phyloP scores from a whole-genome alignment of 768 basidiomycete species.

The Cubamyces sp. region DNA sequence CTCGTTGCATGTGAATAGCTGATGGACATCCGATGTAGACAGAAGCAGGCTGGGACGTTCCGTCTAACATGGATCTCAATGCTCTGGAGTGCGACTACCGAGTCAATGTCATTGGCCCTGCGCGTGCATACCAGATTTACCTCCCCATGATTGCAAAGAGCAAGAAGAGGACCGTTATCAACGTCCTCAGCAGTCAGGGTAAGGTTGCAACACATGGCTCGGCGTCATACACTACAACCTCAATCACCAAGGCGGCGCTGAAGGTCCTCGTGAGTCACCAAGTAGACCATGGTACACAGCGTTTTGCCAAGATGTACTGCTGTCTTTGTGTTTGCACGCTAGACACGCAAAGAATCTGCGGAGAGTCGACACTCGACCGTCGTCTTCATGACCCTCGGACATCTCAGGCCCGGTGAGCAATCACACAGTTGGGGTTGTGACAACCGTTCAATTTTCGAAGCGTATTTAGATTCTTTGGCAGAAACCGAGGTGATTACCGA shows the following conservation, averaged over 20 bases:
- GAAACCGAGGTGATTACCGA: no score
- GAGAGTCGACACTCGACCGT: conserved; percentile 17
- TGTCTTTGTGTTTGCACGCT: no score
- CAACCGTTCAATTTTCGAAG: no score
- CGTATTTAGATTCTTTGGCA: no score
- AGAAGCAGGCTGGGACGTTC: no score
- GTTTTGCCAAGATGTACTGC: not conserved
- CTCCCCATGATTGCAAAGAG: conserved; percentile 39
- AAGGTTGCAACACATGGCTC: conserved; percentile 34
- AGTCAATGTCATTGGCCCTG: conserved; percentile 41
- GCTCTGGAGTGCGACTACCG: conserved; percentile 33
- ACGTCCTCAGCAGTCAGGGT: conserved; percentile 37
- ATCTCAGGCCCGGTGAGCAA: conserved; percentile 22
- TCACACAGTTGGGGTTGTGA: no score
- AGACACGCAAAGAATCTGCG: conserved; percentile 25
- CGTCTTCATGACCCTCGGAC: conserved; percentile 21
- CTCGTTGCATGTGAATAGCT: no score
- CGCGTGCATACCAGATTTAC: conserved; percentile 38
- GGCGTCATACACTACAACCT: conserved; percentile 34
- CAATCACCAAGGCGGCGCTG: conserved; percentile 40
- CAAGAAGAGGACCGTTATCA: conserved; percentile 36
- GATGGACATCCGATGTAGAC: no score
- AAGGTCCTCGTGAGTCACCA: conserved; percentile 22
- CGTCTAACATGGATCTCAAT: conserved; percentile 27
- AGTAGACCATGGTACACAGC: no score